Base-by-base conservation (phyloP, 768 basidiomycete genomes). In the Dioszegia aurantiaca region DNA sequence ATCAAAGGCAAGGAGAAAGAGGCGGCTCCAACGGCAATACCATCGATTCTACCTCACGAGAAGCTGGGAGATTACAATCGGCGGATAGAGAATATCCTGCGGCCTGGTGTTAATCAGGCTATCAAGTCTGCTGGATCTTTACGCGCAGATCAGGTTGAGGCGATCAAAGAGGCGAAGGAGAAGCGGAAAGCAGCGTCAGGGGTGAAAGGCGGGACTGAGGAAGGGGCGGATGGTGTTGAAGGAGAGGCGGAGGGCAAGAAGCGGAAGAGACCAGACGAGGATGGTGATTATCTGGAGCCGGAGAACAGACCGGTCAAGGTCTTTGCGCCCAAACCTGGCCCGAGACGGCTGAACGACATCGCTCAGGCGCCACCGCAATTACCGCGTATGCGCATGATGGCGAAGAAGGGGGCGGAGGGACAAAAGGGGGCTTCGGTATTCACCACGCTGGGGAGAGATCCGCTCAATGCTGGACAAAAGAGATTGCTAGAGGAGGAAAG, bases 401-500 rank as follows among this genome's bases (percentile, higher is more conserved):
- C 21, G 9, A 61, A 58, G 12, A 56, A 19, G 23, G 48, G 46
- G 19, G 59, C 56, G 26, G 43, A 46, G 23, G 63, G 60, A 5
- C 55, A 56, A 23, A 40, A 46, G 47, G 58, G 58, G 48, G 54
- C 41, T 11, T 44, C 42, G 41, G 49, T 33, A 11, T 36, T 41
- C 21, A 54, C 27, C n/a, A 48, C 45, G 19, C 19, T 47, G 37
- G 68, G 63, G 10, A 51, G 61, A 27, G 64, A 58, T 27, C 70
- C 70, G 24, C 43, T 76, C 21, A 69, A 61, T 58, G 59, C 70
- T 11, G 74, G 68, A 2, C 72, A 74, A 60, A 55, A 64, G 59
- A 44, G 74, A 45, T 45, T 74, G 39, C 47, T 76, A 59, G 74
- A 70, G 44, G 72, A 72, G 48, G 74, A 76, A 58, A 59, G 74